Percentiles rank a stretch among this genome's conserved stretches.
Conservation (phyloP, 129 eudicot genomes). For the Sambucus nigra region DNA sequence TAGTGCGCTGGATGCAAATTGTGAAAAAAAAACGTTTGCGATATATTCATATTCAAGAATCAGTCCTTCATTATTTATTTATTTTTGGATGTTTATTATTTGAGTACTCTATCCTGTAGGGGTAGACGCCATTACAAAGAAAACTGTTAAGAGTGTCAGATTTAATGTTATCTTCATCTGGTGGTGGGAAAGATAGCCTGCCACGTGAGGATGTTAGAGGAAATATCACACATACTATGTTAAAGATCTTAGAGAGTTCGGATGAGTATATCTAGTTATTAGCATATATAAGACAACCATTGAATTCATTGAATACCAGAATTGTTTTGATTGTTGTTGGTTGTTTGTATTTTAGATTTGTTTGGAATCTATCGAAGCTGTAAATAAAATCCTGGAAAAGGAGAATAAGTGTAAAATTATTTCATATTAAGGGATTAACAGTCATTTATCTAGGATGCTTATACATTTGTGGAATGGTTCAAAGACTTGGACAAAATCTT, state of each 20-base stretch:
- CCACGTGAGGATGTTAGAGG: conserved; percentile 99
- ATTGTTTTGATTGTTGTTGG: conserved; percentile 8
- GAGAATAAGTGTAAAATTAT: conserved; percentile 55
- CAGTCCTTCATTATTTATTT: not conserved
- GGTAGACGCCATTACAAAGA: conserved; percentile 73
- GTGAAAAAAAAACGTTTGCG: conserved; percentile 95
- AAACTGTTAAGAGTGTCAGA: conserved; percentile 72
- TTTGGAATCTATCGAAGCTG: conserved; percentile 91
- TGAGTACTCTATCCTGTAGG: conserved; percentile 33
- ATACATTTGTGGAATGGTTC: no score
- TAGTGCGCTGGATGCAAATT: conserved; percentile 94
- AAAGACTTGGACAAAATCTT: no score
- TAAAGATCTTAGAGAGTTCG: conserved; percentile 88
- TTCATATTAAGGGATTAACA: not conserved
- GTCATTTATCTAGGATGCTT: not conserved
- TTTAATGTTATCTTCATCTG: conserved; percentile 34
- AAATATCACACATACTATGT: conserved; percentile 70
- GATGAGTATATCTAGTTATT: conserved; percentile 84
- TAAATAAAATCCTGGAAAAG: conserved; percentile 81
- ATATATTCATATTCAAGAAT: conserved; percentile 16
- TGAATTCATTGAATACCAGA: not conserved
- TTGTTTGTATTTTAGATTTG: conserved; percentile 43
- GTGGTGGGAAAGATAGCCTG: conserved; percentile 86
- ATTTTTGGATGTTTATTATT: conserved; percentile 4
- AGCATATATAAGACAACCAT: not conserved